Base-by-base conservation (phyloP, 164 flowering plant species). In the Nymphaea colorata region DNA sequence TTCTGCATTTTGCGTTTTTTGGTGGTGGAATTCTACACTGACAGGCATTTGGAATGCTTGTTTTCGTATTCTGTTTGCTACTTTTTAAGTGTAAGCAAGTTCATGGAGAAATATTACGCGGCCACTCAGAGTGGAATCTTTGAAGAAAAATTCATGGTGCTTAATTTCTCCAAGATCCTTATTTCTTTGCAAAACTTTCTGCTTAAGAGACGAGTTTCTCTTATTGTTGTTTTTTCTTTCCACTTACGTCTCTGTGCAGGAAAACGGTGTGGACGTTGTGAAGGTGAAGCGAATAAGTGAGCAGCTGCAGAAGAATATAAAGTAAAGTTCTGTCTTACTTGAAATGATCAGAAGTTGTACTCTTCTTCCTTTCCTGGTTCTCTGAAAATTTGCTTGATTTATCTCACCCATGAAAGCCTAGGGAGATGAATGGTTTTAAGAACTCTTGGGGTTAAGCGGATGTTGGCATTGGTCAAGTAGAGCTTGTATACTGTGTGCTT, bases 81-180 rank as follows among this genome's bases (percentile, higher is more conserved):
- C 41, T 17, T 53, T 36, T 53, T 4, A 53, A 67, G 69, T 36
- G 69, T 55, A 8, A 55, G 41, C 61, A 55, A 18, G 61, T 67
- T 67, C 17, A 67, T 67, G n/a, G 69, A 67, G 62, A 67, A 18
- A 61, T 67, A 67, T 67, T 25, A 55, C 17, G 53, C 6, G 44
- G 62, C 69, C 61, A 12, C 41, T 41, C 69, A 67, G 53, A 44
- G 59, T 12, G 55, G 53, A 16, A 0, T 41, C 0, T 51, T 10
- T 16, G 62, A 53, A 11, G 62, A 67, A 18, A 41, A 55, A 55
- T 67, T 8, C 69, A 53, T 3, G 61, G 69, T 67, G 36, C 51
- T 18, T 43, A 15, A 12, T 55, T 36, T 18, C 62, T 53, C 41
- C 14, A 5, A 18, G 7, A 6, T 3, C 36, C 59, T 62, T 14